Base-by-base conservation (phyloP, 768 basidiomycete genomes). In the Suillus clintonianus region DNA sequence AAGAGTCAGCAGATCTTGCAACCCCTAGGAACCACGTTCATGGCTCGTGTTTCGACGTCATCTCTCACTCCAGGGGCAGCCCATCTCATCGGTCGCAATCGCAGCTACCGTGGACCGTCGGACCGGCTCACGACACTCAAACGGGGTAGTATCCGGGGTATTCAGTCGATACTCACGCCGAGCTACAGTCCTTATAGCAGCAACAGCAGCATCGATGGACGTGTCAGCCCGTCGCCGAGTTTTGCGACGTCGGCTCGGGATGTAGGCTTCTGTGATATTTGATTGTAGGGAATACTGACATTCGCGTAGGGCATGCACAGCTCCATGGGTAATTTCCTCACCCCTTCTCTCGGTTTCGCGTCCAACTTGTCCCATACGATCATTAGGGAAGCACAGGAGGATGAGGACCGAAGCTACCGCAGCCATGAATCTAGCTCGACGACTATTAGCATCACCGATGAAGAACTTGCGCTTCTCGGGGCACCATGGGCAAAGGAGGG, bases 401-500 rank as follows among this genome's bases (percentile, higher is more conserved):
- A 89, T 68, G 94, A 96, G 68, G 84, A 86, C 61, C 86, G 85
- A 59, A 93, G 92, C 66, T 71, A 86, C 24, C 80, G 82, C 41
- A 93, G 90, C 72, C 82, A 83, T 22, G 85, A 81, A 43, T 87
- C 92, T 5, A 77, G 73, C 34, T 89, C 90, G 32, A 91, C 90
- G 1, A 87, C 84, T 39, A 89, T 92, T 69, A 94, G 94, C 59
- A 94, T 98, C 64, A 88, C 91, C 8, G 97, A 99, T 69, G 97
- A 99, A 76, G 95, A 97, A 77, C 83, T 99, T 14, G 97, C 97
- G 2, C 80, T 99, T 42, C 87, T 97, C 17, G 97, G 97, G 17
- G 89, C 97, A 6, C 97, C 97, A 0, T 99, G 97, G 97, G 97
- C 97, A 0, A 99, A 99, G 77, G 97, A 99, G 76, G 97, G 97